Evolutionary conservation across 1,139 yeast species (phyloP), one percentile per base, ranked within the genome.

Genomic region (Candida sp.): DNA sequence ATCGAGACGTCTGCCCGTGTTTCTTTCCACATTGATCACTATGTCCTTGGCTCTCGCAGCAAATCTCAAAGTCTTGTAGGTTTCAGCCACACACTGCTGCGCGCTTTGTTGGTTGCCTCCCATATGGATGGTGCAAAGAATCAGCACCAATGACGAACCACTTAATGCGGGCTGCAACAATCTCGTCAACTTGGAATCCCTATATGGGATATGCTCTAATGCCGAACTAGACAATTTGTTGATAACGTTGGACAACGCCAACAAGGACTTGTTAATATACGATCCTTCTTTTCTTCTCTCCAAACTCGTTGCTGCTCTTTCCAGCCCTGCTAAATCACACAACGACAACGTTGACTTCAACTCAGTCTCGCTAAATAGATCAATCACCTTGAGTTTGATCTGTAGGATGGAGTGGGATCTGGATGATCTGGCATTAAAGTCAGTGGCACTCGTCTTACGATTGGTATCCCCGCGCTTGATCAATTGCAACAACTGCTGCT

Each of bases 261-360:
- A 74, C 43, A 93, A 78, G 0, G 98, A 92, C 65, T 91, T 90
- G 72, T 94, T 94, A 63, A 94, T 94, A 64, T 80, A 93, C 0
- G 97, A 83, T 23, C 98, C 98, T 71, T 94, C 98, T 66, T 91
- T 90, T 52, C 98, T 76, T 60, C 98, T 80, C 61, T 87, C 97
- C 0, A 78, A 70, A 62, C 92, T 91, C 1, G 88, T 80, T 0
- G 96, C 87, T 0, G 97, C 98, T 51, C 90, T 80, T 68, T 94
- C 99, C 17, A 97, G 89, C 25, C 99, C 99, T 0, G 99, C 99
- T 62, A 94, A 78, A 70, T 94, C 99, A 75, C 98, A 94, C 51
- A 94, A 76, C 27, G 96, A 90, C 38, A 94, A 80, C 0, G 94
- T 86, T 34, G 94, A 81, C 47, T 77, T 69, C 17, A 75, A 74